Evolutionary conservation across 257 asterid species (phyloP).

Genomic region (Hygrophila difformis): DNA sequence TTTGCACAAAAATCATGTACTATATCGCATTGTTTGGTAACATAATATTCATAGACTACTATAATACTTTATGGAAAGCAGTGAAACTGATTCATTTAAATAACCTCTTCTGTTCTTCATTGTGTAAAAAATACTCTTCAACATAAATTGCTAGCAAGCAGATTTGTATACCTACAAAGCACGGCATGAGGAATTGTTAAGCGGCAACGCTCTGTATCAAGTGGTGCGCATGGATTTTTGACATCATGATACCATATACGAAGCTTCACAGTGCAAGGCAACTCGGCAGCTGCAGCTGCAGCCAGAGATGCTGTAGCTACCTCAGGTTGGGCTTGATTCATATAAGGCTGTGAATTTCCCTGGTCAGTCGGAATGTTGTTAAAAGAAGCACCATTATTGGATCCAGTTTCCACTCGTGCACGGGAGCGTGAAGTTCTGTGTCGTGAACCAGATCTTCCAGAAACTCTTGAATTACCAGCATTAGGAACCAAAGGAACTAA

Average conservation of each 20-base stretch:
- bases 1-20: not conserved
- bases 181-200: conserved; percentile 89
- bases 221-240: conserved; percentile 63
- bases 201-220: conserved; percentile 64
- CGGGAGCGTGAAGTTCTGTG: conserved; percentile 58
- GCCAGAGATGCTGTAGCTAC: conserved; percentile 64
- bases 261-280: conserved; percentile 97
- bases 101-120: not conserved
- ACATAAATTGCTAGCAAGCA: conserved; percentile 7
- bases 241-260: conserved; percentile 89
- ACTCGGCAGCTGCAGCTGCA: conserved; percentile 92
- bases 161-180: conserved; percentile 70
- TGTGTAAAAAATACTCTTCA: conserved; percentile 8
- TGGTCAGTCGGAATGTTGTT: conserved; percentile 38
- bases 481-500: conserved; percentile 34
- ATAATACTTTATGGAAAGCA: conserved; percentile 5
- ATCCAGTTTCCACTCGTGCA: conserved; percentile 29
- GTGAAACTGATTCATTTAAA: not conserved
- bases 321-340: conserved; percentile 74
- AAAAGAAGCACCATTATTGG: conserved; percentile 40
- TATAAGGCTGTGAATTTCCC: conserved; percentile 42
- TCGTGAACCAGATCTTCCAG: conserved; percentile 68
- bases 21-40: conserved; percentile 2
- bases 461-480: conserved; percentile 34
- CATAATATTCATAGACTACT: conserved; percentile 15